Evolutionary conservation across 2,329 filamentous ascomycete genomes (phyloP).

Genomic region (Cercospora janseana): DNA sequence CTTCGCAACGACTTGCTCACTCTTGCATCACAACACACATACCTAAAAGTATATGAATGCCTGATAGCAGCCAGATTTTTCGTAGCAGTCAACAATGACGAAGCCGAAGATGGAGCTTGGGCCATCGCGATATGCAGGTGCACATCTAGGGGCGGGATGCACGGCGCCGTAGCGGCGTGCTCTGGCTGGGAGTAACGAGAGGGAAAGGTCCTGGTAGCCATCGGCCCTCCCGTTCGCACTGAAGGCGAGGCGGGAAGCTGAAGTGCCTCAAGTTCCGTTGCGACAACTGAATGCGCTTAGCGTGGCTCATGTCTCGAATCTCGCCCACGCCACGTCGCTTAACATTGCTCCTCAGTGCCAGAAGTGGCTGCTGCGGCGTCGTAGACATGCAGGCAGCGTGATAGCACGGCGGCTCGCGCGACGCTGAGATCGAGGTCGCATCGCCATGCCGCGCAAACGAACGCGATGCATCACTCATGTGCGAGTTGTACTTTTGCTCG

Average conservation of each 20-base stretch:
- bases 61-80: background rate
- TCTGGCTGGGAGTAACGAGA: background rate
- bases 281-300: slow-evolving; percentile 4
- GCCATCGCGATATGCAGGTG: slow-evolving; percentile 4
- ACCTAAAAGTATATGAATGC: background rate
- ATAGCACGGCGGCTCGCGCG: no score
- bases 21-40: no score
- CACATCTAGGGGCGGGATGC: background rate
- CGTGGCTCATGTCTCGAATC: background rate
- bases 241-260: background rate
- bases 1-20: no score
- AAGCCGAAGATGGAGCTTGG: slow-evolving; percentile 4
- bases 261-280: background rate
- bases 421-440: no score
- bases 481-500: no score
- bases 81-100: background rate
- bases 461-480: no score
- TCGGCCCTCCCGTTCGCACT: background rate
- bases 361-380: no score
- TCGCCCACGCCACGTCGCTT: background rate
- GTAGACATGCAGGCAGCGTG: no score
- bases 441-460: no score
- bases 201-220: background rate
- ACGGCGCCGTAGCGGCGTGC: background rate
- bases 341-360: background rate